Evolutionary conservation across 306 rosid species (phyloP).

Genomic region (Gleditsia sinensis): DNA sequence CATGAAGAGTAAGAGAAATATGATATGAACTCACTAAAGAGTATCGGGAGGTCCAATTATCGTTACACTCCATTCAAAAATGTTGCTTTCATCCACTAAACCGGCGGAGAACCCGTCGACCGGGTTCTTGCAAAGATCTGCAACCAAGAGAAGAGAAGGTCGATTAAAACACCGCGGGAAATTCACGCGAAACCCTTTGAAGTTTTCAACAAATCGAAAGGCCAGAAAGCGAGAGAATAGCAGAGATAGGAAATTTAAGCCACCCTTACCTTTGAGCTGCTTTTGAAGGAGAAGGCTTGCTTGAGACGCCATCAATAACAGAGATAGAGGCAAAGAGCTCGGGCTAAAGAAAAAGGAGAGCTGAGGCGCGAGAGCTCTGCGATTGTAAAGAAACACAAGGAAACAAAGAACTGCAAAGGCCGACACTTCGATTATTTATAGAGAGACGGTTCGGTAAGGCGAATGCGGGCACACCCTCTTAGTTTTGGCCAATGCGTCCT

Average conservation of each 20-base stretch:
- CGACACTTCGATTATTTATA: conserved; percentile 43
- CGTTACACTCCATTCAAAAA: conserved; percentile 95
- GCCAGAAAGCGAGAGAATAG: neutral
- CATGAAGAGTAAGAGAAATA: neutral
- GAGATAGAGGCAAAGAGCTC: conserved; percentile 30
- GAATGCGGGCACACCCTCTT: neutral
- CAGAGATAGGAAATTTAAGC: neutral
- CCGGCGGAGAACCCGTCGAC: conserved; percentile 98
- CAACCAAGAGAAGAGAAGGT: neutral
- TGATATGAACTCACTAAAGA: conserved; percentile 65
- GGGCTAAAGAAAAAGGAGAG: neutral
- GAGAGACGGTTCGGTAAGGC: conserved; percentile 24
- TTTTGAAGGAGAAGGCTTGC: conserved; percentile 94
- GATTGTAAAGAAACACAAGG: conserved; percentile 35
- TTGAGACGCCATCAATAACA: conserved; percentile 72
- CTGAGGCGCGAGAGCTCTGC: conserved; percentile 32
- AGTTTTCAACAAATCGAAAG: neutral
- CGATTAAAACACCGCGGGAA: conserved; percentile 27
- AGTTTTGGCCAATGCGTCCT: neutral
- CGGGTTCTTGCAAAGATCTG: conserved; percentile 94
- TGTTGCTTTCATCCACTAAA: conserved; percentile 83
- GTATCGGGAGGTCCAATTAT: conserved; percentile 98
- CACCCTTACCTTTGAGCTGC: conserved; percentile 75
- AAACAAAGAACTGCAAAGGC: conserved; percentile 1
- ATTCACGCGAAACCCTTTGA: conserved; percentile 30